Evolutionary conservation across 2,329 filamentous ascomycete species (phyloP).

Genomic region (Xylariaceae sp.): DNA sequence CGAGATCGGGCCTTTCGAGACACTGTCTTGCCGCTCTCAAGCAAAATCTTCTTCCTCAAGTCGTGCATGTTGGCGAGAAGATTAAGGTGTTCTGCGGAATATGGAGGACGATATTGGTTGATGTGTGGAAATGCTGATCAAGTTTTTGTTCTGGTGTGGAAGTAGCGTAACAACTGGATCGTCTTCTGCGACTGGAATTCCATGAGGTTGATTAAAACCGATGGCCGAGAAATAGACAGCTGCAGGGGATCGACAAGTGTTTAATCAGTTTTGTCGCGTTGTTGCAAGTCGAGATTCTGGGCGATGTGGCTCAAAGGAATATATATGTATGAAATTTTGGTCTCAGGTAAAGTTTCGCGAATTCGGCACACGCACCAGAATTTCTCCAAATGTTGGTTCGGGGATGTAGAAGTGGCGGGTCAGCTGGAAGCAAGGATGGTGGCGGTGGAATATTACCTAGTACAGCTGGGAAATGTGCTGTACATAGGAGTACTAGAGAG

Average conservation of each 20-base stretch:
- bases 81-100: not conserved
- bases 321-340: no score
- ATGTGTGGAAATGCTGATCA: constrained; percentile 15
- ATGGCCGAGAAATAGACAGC: not conserved
- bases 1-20: constrained; percentile 63
- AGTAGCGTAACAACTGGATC: constrained; percentile 18
- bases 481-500: no score
- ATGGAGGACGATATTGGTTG: not conserved
- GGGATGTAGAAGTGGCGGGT: not conserved
- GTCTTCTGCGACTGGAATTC: constrained; percentile 25
- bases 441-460: no score
- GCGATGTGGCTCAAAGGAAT: no score
- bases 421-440: not conserved
- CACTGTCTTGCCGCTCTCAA: constrained; percentile 66
- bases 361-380: constrained; percentile 15
- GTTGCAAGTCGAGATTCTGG: no score
- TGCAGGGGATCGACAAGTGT: constrained; percentile 3
- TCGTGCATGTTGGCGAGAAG: constrained; percentile 52
- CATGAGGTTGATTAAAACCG: constrained; percentile 25
- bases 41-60: constrained; percentile 63
- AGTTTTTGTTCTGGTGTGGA: constrained; percentile 27
- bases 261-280: no score
- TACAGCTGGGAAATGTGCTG: no score
- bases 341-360: constrained; percentile 5
- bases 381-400: constrained; percentile 9